These are phyloP conservation scores for Neolentinus lepideus DNA, from an alignment of 1,284 basidiomycete genomes.

Conservation along the genomic window DNA sequence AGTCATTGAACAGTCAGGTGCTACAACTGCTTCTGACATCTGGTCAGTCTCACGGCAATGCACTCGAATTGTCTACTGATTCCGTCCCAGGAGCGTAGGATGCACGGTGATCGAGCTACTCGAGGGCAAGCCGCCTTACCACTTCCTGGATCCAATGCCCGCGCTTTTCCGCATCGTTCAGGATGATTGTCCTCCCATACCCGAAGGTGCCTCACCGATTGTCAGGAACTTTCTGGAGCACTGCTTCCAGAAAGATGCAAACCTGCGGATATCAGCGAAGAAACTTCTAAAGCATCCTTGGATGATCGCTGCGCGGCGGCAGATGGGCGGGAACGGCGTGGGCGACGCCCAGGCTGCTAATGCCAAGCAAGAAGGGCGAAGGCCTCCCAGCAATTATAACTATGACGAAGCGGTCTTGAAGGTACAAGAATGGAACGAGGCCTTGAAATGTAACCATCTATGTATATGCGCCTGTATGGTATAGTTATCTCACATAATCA, in stretches of 20 bases:
- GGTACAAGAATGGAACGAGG: conserved; percentile 98
- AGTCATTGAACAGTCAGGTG: conserved; percentile 95
- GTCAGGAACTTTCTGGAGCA: conserved; percentile 96
- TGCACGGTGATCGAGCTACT: conserved; percentile 96
- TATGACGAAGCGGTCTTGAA: conserved; percentile 92
- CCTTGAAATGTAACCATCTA: conserved; percentile 71
- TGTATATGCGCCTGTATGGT: conserved; percentile 4
- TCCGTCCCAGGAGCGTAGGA: conserved; percentile 70
- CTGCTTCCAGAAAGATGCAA: conserved; percentile 97
- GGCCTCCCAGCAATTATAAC: conserved; percentile 69
- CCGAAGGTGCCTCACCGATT: conserved; percentile 88
- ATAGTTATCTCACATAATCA: conserved; percentile 3
- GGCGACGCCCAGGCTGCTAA: conserved; percentile 21
- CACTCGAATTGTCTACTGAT: background rate
- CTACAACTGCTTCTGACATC: conserved; percentile 94
- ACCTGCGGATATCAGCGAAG: conserved; percentile 89
- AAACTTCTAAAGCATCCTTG: conserved; percentile 92
- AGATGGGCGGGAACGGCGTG: conserved; percentile 37
- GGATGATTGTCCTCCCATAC: conserved; percentile 93
- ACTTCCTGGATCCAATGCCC: conserved; percentile 95
- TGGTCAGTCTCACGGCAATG: conserved; percentile 49
- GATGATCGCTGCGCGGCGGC: conserved; percentile 85
- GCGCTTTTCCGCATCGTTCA: conserved; percentile 97
- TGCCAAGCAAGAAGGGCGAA: conserved; percentile 18
- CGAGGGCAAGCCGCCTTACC: conserved; percentile 94